A percentile compares a stretch with the other conserved stretches of the same genome.
phyloP scores from a whole-genome alignment of 306 rosid species.

The Vicia sativa region DNA sequence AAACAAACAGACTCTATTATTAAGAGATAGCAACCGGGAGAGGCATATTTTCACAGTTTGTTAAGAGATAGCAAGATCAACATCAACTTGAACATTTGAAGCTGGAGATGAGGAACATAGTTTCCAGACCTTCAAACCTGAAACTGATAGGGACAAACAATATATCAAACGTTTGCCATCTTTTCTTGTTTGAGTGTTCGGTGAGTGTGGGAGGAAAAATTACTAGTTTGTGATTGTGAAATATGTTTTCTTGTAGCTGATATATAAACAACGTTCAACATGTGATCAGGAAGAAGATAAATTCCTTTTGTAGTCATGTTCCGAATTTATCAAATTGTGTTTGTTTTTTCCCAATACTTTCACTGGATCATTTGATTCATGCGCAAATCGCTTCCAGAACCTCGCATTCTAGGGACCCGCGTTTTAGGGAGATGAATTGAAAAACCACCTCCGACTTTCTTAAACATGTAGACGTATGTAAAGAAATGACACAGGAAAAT shows the following conservation, averaged over 20 bases:
- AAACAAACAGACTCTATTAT: too few species aligned
- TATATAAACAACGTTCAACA: neutral
- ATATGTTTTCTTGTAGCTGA: neutral
- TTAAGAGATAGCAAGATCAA: too few species aligned
- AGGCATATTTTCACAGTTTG: too few species aligned
- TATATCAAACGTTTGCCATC: slow-evolving; percentile 39
- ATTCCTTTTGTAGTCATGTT: neutral
- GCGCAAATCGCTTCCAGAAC: neutral
- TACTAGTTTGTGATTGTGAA: neutral
- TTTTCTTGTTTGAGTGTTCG: slow-evolving; percentile 24
- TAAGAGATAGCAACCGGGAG: too few species aligned
- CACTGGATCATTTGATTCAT: neutral
- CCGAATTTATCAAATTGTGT: neutral
- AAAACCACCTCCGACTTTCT: neutral
- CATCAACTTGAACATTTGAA: slow-evolving; percentile 40
- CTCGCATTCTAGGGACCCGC: neutral
- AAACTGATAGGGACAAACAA: slow-evolving; percentile 12
- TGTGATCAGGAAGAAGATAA: neutral
- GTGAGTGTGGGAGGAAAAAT: neutral
- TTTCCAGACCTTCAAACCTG: slow-evolving; percentile 38
- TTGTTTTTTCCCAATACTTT: neutral
- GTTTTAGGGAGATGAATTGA: neutral
- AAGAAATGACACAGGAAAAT: slow-evolving; percentile 13
- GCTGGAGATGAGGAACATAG: slow-evolving; percentile 44
- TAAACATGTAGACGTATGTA: neutral